Evolutionary conservation across 2,329 filamentous ascomycete species (phyloP).

Genomic region (Ceratocystis harringtonii): DNA sequence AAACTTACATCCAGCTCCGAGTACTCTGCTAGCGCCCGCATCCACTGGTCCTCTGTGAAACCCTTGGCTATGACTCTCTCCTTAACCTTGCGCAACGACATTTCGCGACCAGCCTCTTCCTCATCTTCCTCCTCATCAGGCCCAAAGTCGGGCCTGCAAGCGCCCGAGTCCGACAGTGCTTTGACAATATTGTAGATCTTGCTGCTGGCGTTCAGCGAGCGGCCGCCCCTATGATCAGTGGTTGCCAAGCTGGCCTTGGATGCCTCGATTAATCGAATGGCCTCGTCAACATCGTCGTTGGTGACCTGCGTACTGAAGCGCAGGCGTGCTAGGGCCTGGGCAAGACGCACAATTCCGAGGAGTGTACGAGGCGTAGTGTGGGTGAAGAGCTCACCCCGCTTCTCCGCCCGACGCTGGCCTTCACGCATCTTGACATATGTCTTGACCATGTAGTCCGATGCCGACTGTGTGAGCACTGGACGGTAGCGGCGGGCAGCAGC

Average conservation of each 20-base stretch:
- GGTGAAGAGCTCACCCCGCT: slow-evolving; percentile 78
- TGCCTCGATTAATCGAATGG: slow-evolving; percentile 76
- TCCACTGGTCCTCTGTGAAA: slow-evolving; percentile 88
- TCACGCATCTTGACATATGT: slow-evolving; percentile 92
- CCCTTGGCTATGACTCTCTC: slow-evolving; percentile 91
- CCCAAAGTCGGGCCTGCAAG: slow-evolving; percentile 67
- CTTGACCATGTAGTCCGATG: slow-evolving; percentile 93
- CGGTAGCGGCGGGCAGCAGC: slow-evolving; percentile 82
- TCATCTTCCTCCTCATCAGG: slow-evolving; percentile 50
- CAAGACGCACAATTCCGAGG: slow-evolving; percentile 79
- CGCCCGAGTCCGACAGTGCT: slow-evolving; percentile 69
- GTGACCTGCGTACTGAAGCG: slow-evolving; percentile 76
- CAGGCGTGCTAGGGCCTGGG: slow-evolving; percentile 82
- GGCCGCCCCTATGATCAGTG: slow-evolving; percentile 44
- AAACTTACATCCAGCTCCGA: slow-evolving; percentile 70
- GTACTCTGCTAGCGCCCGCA: slow-evolving; percentile 78
- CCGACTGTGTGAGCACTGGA: slow-evolving; percentile 66
- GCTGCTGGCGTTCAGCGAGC: slow-evolving; percentile 65
- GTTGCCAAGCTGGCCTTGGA: slow-evolving; percentile 78
- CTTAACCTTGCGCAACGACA: slow-evolving; percentile 77
- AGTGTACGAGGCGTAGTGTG: slow-evolving; percentile 90
- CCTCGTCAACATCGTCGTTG: slow-evolving; percentile 90
- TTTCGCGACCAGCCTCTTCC: slow-evolving; percentile 43
- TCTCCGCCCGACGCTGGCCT: slow-evolving; percentile 80
- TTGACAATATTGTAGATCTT: slow-evolving; percentile 94